Evolutionary conservation across 345 rosid species (phyloP).

Genomic region (Lepidium sativum): DNA sequence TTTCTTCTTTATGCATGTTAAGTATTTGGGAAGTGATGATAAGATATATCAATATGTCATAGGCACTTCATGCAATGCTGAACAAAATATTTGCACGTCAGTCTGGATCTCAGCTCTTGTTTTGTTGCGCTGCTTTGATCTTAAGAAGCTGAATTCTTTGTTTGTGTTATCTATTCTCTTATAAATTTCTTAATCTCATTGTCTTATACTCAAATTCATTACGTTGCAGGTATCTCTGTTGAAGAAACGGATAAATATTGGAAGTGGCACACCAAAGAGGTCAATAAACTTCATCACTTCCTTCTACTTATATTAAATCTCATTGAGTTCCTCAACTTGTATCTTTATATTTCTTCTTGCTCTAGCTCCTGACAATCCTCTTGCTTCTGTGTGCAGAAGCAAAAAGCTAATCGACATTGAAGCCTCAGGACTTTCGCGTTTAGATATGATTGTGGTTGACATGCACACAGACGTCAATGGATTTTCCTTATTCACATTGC

Average conservation of each 20-base stretch:
- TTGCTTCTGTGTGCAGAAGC: slow-evolving; percentile 33
- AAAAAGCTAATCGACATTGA: slow-evolving; percentile 74
- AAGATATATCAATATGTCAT: slow-evolving; percentile 20
- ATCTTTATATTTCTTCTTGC: not conserved
- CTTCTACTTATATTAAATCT: not conserved
- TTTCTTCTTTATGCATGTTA: not conserved
- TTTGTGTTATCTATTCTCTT: not conserved
- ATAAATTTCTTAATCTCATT: not conserved
- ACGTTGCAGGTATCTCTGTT: slow-evolving; percentile 51
- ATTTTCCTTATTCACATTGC: slow-evolving; percentile 69
- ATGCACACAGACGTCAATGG: slow-evolving; percentile 63
- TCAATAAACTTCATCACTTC: slow-evolving; percentile 14
- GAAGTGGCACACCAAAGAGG: slow-evolving; percentile 92
- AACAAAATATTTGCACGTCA: slow-evolving; percentile 45
- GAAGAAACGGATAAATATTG: slow-evolving; percentile 71
- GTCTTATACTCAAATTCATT: not conserved
- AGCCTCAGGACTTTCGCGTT: slow-evolving; percentile 67
- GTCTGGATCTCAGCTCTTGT: slow-evolving; percentile 35
- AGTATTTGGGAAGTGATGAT: slow-evolving; percentile 41
- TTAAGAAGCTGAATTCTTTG: too few relatives aligned
- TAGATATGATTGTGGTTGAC: slow-evolving; percentile 56
- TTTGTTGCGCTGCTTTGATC: too few relatives aligned
- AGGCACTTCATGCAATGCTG: slow-evolving; percentile 38
- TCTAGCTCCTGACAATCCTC: not conserved
- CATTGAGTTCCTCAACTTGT: not conserved